These are phyloP conservation scores for Komagataella phaffii DNA, from an alignment of 805 yeast species.

Conservation along the genomic window DNA sequence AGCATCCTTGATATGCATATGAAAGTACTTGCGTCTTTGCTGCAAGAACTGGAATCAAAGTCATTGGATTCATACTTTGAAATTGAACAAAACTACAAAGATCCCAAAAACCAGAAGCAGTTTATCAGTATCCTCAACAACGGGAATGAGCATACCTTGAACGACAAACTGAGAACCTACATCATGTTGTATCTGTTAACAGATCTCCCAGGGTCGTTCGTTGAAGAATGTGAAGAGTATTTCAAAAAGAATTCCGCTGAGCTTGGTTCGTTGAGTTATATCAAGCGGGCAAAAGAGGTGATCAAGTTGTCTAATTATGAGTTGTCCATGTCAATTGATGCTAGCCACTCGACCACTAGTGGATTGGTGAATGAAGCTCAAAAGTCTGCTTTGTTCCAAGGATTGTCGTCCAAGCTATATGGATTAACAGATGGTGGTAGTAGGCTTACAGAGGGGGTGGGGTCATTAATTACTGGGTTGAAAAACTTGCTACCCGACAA, in stretches of 20 bases:
- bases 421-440: constrained; percentile 56
- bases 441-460: constrained; percentile 76
- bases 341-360: constrained; percentile 12
- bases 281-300: constrained; percentile 71
- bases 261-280: constrained; percentile 52
- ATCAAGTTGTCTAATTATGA: constrained; percentile 30
- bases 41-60: constrained; percentile 76
- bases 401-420: constrained; percentile 63
- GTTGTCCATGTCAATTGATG: constrained; percentile 15
- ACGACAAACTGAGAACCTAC: constrained; percentile 81
- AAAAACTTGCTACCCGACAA: constrained; percentile 81
- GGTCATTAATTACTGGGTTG: constrained; percentile 76
- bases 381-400: constrained; percentile 50
- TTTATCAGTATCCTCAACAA: constrained; percentile 46
- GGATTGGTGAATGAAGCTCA: constrained; percentile 14
- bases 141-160: constrained; percentile 27
- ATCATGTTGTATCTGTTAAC: constrained; percentile 55
- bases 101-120: constrained; percentile 41
- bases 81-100: constrained; percentile 72
- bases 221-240: constrained; percentile 46
- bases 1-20: constrained; percentile 89
- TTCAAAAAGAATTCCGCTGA: constrained; percentile 46
- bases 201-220: constrained; percentile 32
- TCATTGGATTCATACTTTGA: constrained; percentile 86
- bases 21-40: constrained; percentile 79